Evolutionary conservation across 192 early-diverging fungal species (phyloP), one percentile per base, ranked within the genome.

Genomic region (Coemansia sp.): DNA sequence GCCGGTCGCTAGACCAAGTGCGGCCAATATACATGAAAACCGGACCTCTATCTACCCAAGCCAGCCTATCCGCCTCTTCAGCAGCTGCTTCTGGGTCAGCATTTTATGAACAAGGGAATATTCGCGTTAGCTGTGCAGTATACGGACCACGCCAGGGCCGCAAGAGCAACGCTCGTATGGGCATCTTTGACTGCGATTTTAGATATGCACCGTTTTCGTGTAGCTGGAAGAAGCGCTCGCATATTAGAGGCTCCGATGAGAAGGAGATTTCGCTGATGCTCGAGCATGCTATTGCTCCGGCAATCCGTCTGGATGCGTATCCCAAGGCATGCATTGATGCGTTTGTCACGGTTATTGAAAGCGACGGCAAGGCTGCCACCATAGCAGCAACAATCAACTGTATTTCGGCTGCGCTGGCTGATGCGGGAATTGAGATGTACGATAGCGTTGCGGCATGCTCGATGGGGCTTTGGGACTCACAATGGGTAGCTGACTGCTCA

Each of bases 341-440:
- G 1, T 77, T 58, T 60, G 68, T 81, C 52, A 76, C 79, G 1
- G 79, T 81, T 2, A 73, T 81, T 38, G 74, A 81, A 54, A 74
- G 70, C 61, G 79, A 81, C 35, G 79, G 79, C 46, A 78, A 65
- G 58, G 54, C 61, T 6, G 70, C 73, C n/a, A 73, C 79, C 4
- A 61, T 81, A 12, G 68, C 66, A 3, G 73, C 74, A 1, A 68
- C 79, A 1, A 74, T 81, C 30, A 81, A 72, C 43, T 81, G 79
- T 48, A 76, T 76, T 11, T 81, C 79, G 15, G 74, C 68, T 10
- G 79, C 79, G 5, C 48, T 81, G 36, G 74, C 60, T 9, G 74
- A 81, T 35, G 79, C 79, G 0, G 79, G 79, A 0, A 81, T 81
- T 19, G 79, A 81, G 47, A 50, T 81, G 44, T 65, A 74, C 45